phyloP scores from a whole-genome alignment of 768 basidiomycete genomes.

The Clitopilus hobsonii region DNA sequence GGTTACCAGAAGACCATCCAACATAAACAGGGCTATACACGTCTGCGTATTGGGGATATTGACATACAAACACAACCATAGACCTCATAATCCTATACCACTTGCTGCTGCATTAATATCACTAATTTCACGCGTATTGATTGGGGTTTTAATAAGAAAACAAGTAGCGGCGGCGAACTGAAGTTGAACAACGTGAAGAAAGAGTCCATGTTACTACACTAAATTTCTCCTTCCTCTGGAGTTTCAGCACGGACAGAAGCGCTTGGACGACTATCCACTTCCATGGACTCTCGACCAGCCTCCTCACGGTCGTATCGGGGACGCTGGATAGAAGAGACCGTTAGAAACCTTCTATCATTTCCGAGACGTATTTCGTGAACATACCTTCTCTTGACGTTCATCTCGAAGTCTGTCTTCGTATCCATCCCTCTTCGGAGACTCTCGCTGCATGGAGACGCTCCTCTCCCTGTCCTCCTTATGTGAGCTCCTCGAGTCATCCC shows the following conservation, averaged over 20 bases:
- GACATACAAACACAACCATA: conserved; percentile 26
- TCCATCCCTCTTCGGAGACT: conserved; percentile 43
- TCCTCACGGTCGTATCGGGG: conserved; percentile 45
- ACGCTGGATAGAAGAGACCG: conserved; percentile 43
- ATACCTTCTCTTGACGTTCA: conserved; percentile 66
- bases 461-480: conserved; percentile 28
- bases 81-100: conserved; percentile 13
- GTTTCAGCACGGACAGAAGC: conserved; percentile 58
- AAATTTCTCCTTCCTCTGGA: conserved; percentile 89
- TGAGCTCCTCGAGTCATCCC: conserved; percentile 37
- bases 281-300: conserved; percentile 30
- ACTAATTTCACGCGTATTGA: not conserved
- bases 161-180: not conserved
- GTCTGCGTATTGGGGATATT: conserved; percentile 87
- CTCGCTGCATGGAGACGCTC: conserved; percentile 31
- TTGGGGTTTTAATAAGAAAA: not conserved
- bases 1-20: conserved; percentile 93
- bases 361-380: too few relatives aligned
- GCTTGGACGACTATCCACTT: conserved; percentile 36
- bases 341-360: too few relatives aligned
- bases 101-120: conserved; percentile 4
- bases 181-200: not conserved
- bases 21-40: conserved; percentile 95
- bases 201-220: conserved; percentile 16
- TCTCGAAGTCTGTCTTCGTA: conserved; percentile 38